Conservation (phyloP, 2,329 filamentous ascomycete genomes). For the Nothomitra cinnamomea region DNA sequence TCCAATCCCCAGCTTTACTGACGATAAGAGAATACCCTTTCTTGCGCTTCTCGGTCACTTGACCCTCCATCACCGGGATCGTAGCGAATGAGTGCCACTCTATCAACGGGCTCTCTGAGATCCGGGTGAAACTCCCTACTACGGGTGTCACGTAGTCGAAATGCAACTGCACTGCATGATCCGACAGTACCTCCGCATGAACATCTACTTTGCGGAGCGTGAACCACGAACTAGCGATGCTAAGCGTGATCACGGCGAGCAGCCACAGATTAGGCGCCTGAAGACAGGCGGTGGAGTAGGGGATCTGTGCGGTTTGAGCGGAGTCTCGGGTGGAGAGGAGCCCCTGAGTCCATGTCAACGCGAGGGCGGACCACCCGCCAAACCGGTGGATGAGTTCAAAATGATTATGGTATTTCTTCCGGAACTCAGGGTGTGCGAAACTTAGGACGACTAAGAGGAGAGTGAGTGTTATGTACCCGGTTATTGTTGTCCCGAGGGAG, state of each 20-base stretch:
- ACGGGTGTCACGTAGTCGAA: slow-evolving; percentile 45
- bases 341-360: slow-evolving; percentile 47
- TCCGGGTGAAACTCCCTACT: slow-evolving; percentile 37
- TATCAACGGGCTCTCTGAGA: slow-evolving; percentile 44
- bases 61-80: slow-evolving; percentile 37
- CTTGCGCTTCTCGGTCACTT: slow-evolving; percentile 26
- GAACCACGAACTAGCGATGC: slow-evolving; percentile 57
- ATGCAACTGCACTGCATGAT: slow-evolving; percentile 54
- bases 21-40: slow-evolving; percentile 51
- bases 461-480: slow-evolving; percentile 40
- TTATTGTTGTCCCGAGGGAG: slow-evolving; percentile 14
- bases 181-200: slow-evolving; percentile 47
- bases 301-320: slow-evolving; percentile 15
- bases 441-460: slow-evolving; percentile 42
- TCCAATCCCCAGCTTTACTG: slow-evolving; percentile 64
- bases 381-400: slow-evolving; percentile 61
- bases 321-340: slow-evolving; percentile 35
- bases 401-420: slow-evolving; percentile 44
- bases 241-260: slow-evolving; percentile 42
- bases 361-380: slow-evolving; percentile 50
- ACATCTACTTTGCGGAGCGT: slow-evolving; percentile 52
- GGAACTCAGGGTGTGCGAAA: slow-evolving; percentile 46
- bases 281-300: slow-evolving; percentile 8
- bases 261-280: slow-evolving; percentile 47
- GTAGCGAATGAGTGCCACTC: slow-evolving; percentile 68